phyloP scores from a whole-genome alignment of 345 rosid species.

The Hypericum androsaemum region DNA sequence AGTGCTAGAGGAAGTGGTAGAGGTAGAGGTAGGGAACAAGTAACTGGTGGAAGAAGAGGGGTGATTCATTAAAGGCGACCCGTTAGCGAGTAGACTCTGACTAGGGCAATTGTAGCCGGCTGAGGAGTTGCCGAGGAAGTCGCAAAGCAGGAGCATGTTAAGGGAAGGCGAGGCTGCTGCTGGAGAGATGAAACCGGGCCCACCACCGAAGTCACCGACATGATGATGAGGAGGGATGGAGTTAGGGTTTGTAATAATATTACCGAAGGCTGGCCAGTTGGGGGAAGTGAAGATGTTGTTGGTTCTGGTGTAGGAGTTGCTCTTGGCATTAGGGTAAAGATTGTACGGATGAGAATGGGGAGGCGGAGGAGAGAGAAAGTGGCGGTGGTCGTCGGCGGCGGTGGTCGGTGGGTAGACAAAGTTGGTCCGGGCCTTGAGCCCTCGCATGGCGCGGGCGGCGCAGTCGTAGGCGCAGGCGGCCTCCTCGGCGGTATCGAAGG shows the following conservation, averaged over 20 bases:
- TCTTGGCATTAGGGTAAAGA: conserved; percentile 18
- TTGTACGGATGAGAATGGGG: conserved; percentile 27
- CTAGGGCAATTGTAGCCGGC: not conserved
- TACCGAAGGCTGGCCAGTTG: conserved; percentile 13
- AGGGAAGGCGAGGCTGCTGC: conserved; percentile 16
- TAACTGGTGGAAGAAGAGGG: conserved; percentile 4
- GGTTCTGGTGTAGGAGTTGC: not conserved
- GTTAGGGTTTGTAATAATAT: conserved; percentile 3
- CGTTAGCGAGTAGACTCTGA: no score
- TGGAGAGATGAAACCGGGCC: no score
- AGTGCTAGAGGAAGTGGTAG: conserved; percentile 2
- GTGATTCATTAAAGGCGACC: conserved; percentile 1
- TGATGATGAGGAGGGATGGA: conserved; percentile 11
- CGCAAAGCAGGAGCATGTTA: conserved; percentile 43
- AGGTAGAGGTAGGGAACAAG: conserved; percentile 2
- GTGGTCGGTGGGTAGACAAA: conserved; percentile 43
- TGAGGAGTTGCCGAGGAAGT: conserved; percentile 29
- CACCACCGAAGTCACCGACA: conserved; percentile 4
- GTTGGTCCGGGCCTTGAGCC: conserved; percentile 83
- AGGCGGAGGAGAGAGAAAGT: conserved; percentile 52
- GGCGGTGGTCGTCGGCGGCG: conserved; percentile 31
- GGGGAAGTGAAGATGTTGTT: conserved; percentile 14
- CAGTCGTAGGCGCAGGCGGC: conserved; percentile 93
- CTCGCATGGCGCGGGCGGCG: conserved; percentile 90
- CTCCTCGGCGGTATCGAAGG: conserved; percentile 97